phyloP scores from a whole-genome alignment of 495 filamentous ascomycete species.

The Aspergillus nidulans region DNA sequence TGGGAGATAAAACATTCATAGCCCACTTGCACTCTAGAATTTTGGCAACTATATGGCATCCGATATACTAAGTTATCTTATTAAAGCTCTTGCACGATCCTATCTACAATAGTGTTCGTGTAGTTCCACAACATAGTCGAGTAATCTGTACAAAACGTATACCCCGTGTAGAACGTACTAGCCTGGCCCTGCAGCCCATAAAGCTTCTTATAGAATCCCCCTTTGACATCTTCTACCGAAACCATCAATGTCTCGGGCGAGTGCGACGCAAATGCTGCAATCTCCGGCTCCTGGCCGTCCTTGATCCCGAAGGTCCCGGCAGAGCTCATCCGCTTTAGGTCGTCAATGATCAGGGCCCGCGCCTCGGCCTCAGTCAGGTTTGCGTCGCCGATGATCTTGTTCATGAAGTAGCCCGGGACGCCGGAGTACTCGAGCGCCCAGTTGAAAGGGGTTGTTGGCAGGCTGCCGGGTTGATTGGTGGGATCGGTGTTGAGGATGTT shows the following conservation, averaged over 20 bases:
- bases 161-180: constrained; percentile 41
- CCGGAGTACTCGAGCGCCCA: constrained; percentile 27
- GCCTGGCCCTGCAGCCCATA: constrained; percentile 36
- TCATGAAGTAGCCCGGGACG: constrained; percentile 31
- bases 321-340: constrained; percentile 26
- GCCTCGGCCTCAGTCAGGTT: constrained; percentile 23
- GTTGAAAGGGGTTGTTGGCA: constrained; percentile 32
- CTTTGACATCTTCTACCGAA: constrained; percentile 24
- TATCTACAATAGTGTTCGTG: neutral
- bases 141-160: constrained; percentile 23
- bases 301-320: constrained; percentile 22
- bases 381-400: constrained; percentile 35
- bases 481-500: constrained; percentile 29
- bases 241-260: constrained; percentile 38
- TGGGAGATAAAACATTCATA: too few species aligned
- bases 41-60: too few species aligned
- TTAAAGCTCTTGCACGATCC: neutral
- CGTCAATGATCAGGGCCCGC: constrained; percentile 22
- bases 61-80: too few species aligned
- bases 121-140: constrained; percentile 6
- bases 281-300: constrained; percentile 6
- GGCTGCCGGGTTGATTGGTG: constrained; percentile 24
- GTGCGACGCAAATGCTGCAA: constrained; percentile 36
- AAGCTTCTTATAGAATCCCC: constrained; percentile 33
- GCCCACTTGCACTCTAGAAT: too few species aligned